These are phyloP conservation scores for Saturnispora dispora DNA, from an alignment of 805 yeast genomes.

Conservation along the genomic window DNA sequence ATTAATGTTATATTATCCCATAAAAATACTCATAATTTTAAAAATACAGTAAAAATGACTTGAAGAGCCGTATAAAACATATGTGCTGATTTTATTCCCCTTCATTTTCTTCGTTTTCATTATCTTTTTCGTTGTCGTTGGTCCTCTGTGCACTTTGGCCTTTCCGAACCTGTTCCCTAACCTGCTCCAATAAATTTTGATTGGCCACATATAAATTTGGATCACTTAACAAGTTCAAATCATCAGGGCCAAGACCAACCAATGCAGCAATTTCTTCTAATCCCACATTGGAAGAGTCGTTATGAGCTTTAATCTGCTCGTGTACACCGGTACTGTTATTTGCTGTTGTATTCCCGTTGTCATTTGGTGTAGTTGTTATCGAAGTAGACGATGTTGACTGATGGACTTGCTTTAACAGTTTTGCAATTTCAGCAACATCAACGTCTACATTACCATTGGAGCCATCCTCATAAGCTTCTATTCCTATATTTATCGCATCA, in stretches of 20 bases:
- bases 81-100: background rate
- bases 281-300: background rate
- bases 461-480: background rate
- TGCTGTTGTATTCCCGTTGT: background rate
- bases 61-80: background rate
- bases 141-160: background rate
- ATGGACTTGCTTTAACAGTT: constrained; percentile 12
- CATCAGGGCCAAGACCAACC: constrained; percentile 4
- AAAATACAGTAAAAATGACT: background rate
- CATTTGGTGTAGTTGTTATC: background rate
- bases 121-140: background rate
- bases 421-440: constrained; percentile 14
- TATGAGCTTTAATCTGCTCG: background rate
- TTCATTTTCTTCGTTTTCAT: constrained; percentile 3
- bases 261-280: constrained; percentile 4
- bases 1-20: background rate
- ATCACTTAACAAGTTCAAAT: constrained; percentile 2
- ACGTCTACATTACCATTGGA: constrained; percentile 2
- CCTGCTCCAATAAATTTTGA: constrained; percentile 8
- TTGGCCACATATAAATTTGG: background rate
- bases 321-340: background rate
- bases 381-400: constrained; percentile 8
- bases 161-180: constrained; percentile 6
- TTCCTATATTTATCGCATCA: constrained; percentile 2
- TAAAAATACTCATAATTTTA: background rate